Base-by-base conservation (phyloP, 208 protist species). In the Trypanosoma caninum region DNA sequence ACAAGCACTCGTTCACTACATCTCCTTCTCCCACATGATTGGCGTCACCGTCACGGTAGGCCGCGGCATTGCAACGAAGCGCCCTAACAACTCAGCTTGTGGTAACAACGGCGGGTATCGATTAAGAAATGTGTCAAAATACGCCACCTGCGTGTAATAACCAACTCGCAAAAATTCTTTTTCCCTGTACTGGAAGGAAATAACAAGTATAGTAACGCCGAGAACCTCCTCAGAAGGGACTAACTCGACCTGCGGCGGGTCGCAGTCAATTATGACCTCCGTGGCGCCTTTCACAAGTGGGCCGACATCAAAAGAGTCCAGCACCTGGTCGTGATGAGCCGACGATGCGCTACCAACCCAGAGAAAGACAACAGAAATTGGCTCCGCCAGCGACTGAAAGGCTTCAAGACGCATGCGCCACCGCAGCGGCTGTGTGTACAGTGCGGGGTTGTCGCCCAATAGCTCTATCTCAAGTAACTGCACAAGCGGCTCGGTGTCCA, bases 111-210 rank as follows among this genome's bases (percentile, higher is more conserved):
- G 84, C 0, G 82, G 85, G 30, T 60, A 69, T 33, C 80, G 55
- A 54, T 95, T 92, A 0, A 91, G 66, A 18, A 87, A 66, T 0
- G 52, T 64, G 16, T 95, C 73, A 62, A 89, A 91, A 76, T 98
- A 98, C 35, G 91, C 88, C 35, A 97, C 97, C 59, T 95, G 97
- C n/a, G 97, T 89, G 77, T 98, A 99, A 76, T 98, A 99, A 8
- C 97, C 97, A 2, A 99, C 95, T 7, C 97, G 84, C 54, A 99
- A 75, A 65, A 99, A 99, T 74, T 99, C 95, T 59, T 98, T 78
- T 1, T 83, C 74, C 11, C 79, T 71, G 68, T 98, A 99, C 51
- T 90, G 83, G 69, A 98, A 98, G 0, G 90, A 96, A 25, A 99
- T 91, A 35, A 99, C 72, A 18, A 99, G 68, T 18, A 98, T 95